Evolutionary conservation across 257 asterid genomes (phyloP), one percentile per base, ranked within the genome.

Genomic region (Primulina tabacum): DNA sequence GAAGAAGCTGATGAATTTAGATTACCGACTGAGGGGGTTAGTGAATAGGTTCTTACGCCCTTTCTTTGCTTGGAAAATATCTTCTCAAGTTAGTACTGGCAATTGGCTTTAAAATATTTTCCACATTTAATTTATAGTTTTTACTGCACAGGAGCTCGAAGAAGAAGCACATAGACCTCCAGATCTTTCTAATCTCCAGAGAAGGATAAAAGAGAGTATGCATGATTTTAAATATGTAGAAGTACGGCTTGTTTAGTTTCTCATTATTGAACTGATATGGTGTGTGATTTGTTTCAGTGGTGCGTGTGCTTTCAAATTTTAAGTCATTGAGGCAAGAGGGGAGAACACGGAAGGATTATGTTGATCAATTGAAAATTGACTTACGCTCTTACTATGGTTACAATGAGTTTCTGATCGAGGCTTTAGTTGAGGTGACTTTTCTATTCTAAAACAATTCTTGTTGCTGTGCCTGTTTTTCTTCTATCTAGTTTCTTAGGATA

Each of bases 131-230:
- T 47, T 67, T 50, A 69, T 5, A 10, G 34, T 53, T 69, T 18
- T n/a, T 75, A 63, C 16, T 58, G 64, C 30, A 8, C 62, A 90
- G 99, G 97, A 90, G 85, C 92, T 93, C 7, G 91, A 86, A 74
- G 97, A 90, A 82, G 96, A 89, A 78, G 73, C 87, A 28, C 82
- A 80, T 24, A 70, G 85, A 30, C 96, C 96, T 68, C 97, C 96
- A n/a, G 96, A 93, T 86, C 94, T 90, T 70, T 68, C 89, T 17
- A 85, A 69, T 80, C 89, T 93, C 63, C 96, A 79, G 72, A 78
- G 92, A 74, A 86, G 97, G 84, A 89, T 89, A 81, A 90, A 88
- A 89, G 92, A 91, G 80, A 80, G 99, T 90, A 75, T 75, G 95
- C 81, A 34, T 68, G 6, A 16, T 53, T 47, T 10, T 30, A 66